A percentile compares a stretch with the other conserved stretches of the same genome.
Evolutionary conservation across 768 basidiomycete genomes (phyloP).

Genomic region (Suillus brevipes): DNA sequence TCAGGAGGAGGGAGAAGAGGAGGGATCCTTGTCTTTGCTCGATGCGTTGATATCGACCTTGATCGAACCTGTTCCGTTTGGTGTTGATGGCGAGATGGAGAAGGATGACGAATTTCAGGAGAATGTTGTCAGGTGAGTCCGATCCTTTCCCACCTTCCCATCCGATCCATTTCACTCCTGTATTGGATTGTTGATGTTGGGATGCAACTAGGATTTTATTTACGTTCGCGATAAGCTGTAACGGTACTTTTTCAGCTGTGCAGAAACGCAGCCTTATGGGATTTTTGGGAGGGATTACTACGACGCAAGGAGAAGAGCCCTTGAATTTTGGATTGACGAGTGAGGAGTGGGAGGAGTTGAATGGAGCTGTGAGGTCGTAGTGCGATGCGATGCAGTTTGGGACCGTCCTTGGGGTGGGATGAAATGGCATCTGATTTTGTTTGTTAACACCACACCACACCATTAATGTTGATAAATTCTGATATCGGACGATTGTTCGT

Average conservation of each 20-base stretch:
- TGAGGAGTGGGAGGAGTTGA: background rate
- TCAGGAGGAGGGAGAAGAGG: background rate
- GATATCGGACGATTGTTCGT: background rate
- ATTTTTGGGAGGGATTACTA: slow-evolving; percentile 22
- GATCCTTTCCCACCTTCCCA: background rate
- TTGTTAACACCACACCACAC: background rate
- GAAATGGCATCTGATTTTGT: background rate
- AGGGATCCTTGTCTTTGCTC: too few species aligned
- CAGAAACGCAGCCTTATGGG: slow-evolving; percentile 32
- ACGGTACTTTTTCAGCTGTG: slow-evolving; percentile 30
- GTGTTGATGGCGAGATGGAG: slow-evolving; percentile 64
- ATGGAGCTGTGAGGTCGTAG: background rate
- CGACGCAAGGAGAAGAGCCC: slow-evolving; percentile 13
- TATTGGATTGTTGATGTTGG: background rate
- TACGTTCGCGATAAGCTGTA: slow-evolving; percentile 49
- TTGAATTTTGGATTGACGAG: background rate
- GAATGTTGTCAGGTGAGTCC: slow-evolving; percentile 53
- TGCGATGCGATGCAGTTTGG: background rate
- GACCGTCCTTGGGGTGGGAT: background rate
- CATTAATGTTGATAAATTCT: background rate
- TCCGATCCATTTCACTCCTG: background rate
- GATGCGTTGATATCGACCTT: slow-evolving; percentile 53
- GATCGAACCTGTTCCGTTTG: slow-evolving; percentile 58
- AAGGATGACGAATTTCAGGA: slow-evolving; percentile 68
- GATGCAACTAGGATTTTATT: slow-evolving; percentile 44